Evolutionary conservation across 495 filamentous ascomycete genomes (phyloP).

Genomic region (Penicillium pancosmium): DNA sequence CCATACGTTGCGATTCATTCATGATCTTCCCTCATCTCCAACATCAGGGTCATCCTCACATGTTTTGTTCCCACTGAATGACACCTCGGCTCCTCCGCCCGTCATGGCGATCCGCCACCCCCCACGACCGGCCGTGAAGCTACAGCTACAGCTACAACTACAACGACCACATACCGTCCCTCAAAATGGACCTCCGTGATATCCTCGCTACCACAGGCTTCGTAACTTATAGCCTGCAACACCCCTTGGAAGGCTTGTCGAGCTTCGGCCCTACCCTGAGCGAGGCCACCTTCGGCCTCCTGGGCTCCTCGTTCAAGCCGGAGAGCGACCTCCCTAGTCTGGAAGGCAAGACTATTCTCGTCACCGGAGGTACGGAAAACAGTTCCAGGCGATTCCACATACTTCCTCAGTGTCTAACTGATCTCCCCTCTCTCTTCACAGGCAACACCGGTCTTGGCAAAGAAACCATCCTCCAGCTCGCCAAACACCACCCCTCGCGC

Average conservation of each 20-base stretch:
- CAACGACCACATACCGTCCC: background rate
- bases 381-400: background rate
- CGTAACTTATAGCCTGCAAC: constrained; percentile 27
- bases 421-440: constrained; percentile 20
- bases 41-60: no score
- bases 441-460: constrained; percentile 70
- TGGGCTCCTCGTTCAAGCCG: constrained; percentile 51
- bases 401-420: background rate
- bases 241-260: constrained; percentile 37
- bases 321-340: constrained; percentile 60
- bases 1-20: no score
- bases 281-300: constrained; percentile 41
- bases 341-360: constrained; percentile 58
- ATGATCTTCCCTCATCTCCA: no score
- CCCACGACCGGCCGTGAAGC: background rate
- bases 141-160: background rate
- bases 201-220: constrained; percentile 21
- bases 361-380: constrained; percentile 59
- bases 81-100: background rate
- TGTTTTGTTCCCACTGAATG: background rate
- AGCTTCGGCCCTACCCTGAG: constrained; percentile 45
- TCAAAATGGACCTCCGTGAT: constrained; percentile 25
- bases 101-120: background rate
- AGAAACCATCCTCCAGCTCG: constrained; percentile 63
- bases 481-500: constrained; percentile 59